Evolutionary conservation across 495 filamentous ascomycete species (phyloP).

Genomic region (Penicillium riverlandense): DNA sequence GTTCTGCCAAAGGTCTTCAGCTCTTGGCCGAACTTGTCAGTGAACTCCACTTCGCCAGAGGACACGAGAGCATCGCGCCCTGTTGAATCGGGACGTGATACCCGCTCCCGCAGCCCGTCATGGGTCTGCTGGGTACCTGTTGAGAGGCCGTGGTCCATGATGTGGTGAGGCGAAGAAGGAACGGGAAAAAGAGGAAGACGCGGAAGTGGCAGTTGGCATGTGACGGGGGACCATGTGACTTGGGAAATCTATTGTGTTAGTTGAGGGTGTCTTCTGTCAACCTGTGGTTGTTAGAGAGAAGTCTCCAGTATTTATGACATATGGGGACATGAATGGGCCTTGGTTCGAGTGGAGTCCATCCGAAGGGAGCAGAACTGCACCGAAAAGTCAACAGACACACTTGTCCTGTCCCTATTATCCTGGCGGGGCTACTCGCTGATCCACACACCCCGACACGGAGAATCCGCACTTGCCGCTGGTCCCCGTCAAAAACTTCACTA

Average conservation of each 20-base stretch:
- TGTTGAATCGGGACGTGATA: conserved; percentile 26
- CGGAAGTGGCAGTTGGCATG: conserved; percentile 23
- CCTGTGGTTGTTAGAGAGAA: not conserved
- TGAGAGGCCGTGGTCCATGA: conserved; percentile 39
- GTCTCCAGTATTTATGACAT: too few species aligned
- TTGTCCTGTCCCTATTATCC: not conserved
- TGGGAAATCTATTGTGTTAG: too few species aligned
- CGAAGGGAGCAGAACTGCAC: conserved; percentile 24
- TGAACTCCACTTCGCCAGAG: conserved; percentile 27
- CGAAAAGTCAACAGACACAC: conserved; percentile 5
- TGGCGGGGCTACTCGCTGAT: too few species aligned
- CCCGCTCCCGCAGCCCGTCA: conserved; percentile 41
- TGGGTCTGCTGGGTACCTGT: conserved; percentile 32
- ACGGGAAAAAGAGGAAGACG: conserved; percentile 12
- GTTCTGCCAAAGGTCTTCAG: conserved; percentile 87
- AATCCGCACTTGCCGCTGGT: too few species aligned
- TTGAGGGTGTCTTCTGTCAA: not conserved
- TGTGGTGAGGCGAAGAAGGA: conserved; percentile 14
- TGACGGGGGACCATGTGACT: conserved; percentile 16
- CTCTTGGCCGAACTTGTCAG: conserved; percentile 41
- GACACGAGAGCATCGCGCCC: conserved; percentile 26
- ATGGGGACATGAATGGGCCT: too few species aligned
- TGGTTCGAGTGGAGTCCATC: not conserved
- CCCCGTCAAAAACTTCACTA: too few species aligned
- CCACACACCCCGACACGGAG: too few species aligned